Evolutionary conservation across 768 basidiomycete species (phyloP).

Genomic region (Boletus rufocinnamomeus): DNA sequence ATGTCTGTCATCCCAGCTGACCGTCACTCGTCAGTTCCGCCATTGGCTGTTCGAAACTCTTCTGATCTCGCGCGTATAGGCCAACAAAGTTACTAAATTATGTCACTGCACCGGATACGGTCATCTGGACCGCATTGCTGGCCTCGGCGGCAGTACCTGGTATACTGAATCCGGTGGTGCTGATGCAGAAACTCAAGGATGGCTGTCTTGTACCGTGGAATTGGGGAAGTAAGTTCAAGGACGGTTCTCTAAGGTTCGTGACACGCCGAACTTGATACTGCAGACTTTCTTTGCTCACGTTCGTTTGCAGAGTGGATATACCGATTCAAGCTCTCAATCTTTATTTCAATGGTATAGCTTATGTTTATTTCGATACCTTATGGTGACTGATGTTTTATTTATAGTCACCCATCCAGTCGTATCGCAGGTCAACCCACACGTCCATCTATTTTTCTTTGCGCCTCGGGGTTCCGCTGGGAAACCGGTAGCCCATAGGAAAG

Average conservation of each 20-base stretch:
- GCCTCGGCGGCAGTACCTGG: conserved; percentile 96
- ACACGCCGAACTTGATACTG: neutral
- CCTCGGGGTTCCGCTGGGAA: conserved; percentile 86
- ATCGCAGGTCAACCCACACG: conserved; percentile 89
- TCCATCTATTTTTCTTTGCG: conserved; percentile 95
- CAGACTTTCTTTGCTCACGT: neutral
- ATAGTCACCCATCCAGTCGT: conserved; percentile 91
- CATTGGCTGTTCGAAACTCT: neutral
- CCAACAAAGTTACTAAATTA: conserved; percentile 97
- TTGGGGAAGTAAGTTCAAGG: conserved; percentile 93
- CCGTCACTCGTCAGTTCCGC: conserved; percentile 68
- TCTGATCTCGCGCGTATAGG: conserved; percentile 39
- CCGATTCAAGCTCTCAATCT: conserved; percentile 85
- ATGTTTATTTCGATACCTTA: conserved; percentile 1
- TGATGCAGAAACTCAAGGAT: conserved; percentile 88
- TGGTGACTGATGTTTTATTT: conserved; percentile 3
- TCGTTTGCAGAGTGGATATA: conserved; percentile 77
- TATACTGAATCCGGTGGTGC: conserved; percentile 90
- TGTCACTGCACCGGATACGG: conserved; percentile 90
- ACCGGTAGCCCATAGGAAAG: conserved; percentile 92
- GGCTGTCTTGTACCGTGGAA: conserved; percentile 88
- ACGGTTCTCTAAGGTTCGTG: conserved; percentile 79
- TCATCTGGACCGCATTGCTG: conserved; percentile 78
- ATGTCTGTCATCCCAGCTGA: conserved; percentile 92
- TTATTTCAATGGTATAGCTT: conserved; percentile 74